Evolutionary conservation across 768 basidiomycete genomes (phyloP).

Genomic region (Amanita pseudoporphyria): DNA sequence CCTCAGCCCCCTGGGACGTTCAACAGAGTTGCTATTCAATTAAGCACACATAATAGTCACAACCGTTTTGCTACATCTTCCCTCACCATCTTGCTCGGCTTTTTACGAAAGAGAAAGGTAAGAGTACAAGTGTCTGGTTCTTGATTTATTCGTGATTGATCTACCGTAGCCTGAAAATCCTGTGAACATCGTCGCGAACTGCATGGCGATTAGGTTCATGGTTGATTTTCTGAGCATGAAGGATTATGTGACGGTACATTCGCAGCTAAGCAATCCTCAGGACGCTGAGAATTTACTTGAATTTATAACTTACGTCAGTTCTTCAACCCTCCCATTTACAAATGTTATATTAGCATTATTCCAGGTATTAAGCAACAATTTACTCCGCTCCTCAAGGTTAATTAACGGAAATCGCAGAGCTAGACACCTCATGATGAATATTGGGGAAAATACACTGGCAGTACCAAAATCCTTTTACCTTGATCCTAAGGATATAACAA

Average conservation of each 20-base stretch:
- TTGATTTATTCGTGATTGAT: background rate
- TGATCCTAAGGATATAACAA: background rate
- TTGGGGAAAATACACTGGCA: background rate
- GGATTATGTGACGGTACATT: background rate
- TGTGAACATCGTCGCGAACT: background rate
- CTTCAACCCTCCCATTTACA: background rate
- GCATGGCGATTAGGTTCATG: background rate
- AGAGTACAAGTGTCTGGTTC: background rate
- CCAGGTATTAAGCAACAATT: background rate
- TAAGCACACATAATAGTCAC: background rate
- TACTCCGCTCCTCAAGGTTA: background rate
- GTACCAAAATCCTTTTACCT: background rate
- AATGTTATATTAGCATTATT: too few species aligned
- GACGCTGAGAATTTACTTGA: background rate
- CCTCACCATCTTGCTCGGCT: background rate
- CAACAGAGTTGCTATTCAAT: background rate
- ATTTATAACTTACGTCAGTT: background rate
- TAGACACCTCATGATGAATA: background rate
- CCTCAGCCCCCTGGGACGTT: background rate
- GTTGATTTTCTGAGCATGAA: background rate
- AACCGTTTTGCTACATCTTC: background rate
- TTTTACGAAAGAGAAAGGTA: slow-evolving; percentile 1
- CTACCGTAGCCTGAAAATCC: background rate
- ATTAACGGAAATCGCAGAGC: background rate
- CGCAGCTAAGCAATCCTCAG: background rate